A percentile compares a stretch with the other conserved stretches of the same genome.
phyloP scores from a whole-genome alignment of 768 basidiomycete species.

The Tephrocybe sp. region DNA sequence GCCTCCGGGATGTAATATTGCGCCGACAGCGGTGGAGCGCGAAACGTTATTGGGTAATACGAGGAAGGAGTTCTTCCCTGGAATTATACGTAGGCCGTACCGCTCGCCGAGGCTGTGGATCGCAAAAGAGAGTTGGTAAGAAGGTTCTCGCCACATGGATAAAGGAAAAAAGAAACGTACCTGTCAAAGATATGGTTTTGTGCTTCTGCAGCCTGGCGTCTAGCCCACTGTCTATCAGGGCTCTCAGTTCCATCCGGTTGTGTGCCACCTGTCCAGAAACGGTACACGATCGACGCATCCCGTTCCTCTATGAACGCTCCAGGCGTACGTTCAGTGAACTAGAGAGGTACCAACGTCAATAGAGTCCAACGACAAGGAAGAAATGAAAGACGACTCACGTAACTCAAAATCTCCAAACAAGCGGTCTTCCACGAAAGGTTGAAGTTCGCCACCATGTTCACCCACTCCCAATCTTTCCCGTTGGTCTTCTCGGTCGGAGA shows the following conservation, averaged over 20 bases:
- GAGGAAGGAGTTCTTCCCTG: constrained; percentile 75
- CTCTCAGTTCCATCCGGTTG: constrained; percentile 28
- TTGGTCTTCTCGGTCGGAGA: not conserved
- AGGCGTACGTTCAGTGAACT: constrained; percentile 90
- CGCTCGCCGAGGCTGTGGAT: constrained; percentile 67
- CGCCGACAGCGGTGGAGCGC: constrained; percentile 77
- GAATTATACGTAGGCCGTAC: constrained; percentile 80
- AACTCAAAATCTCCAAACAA: constrained; percentile 80
- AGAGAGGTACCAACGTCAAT: not conserved
- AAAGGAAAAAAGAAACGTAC: constrained; percentile 23
- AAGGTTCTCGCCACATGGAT: not conserved
- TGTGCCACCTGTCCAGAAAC: constrained; percentile 67
- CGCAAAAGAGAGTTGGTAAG: not conserved
- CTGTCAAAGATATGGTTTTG: constrained; percentile 91
- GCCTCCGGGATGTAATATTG: constrained; percentile 69
- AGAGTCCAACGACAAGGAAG: not conserved
- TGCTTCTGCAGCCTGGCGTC: constrained; percentile 84
- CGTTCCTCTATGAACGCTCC: constrained; percentile 84
- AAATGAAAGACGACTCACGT: constrained; percentile 48
- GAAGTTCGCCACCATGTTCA: constrained; percentile 76
- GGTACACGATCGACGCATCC: constrained; percentile 80
- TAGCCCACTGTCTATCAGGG: constrained; percentile 75
- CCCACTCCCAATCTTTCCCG: constrained; percentile 46
- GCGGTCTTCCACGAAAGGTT: constrained; percentile 80
- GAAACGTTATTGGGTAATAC: constrained; percentile 82